Evolutionary conservation across 1,284 basidiomycete species (phyloP).

Genomic region (Moesziomyces sp.): DNA sequence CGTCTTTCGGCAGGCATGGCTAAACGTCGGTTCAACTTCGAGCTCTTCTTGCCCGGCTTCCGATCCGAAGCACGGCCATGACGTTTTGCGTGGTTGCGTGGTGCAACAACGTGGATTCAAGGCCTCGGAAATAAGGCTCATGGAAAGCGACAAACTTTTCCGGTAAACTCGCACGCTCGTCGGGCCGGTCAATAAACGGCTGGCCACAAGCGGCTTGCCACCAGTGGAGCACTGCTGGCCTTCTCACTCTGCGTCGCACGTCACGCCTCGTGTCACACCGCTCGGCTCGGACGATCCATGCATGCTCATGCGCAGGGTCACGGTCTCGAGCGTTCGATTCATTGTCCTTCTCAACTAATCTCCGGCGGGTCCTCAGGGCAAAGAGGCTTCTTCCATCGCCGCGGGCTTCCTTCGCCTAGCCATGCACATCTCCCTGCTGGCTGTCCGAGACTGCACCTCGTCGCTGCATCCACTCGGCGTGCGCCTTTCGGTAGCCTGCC

Average conservation of each 20-base stretch:
- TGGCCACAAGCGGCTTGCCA: neutral
- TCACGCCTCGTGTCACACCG: conserved; percentile 17
- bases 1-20: neutral
- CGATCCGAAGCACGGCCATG: neutral
- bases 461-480: conserved; percentile 23
- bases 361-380: neutral
- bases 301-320: conserved; percentile 4
- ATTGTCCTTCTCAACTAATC: neutral
- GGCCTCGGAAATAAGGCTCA: neutral
- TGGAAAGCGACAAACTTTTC: too few species aligned
- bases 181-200: too few species aligned
- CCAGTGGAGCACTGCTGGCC: too few species aligned
- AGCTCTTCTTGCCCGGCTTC: neutral
- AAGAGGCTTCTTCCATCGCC: too few species aligned
- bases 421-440: neutral
- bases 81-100: neutral
- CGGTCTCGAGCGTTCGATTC: neutral
- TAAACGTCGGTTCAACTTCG: neutral
- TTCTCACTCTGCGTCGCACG: neutral
- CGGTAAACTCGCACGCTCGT: too few species aligned
- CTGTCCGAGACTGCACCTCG: conserved; percentile 1
- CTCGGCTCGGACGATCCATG: neutral
- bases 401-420: neutral
- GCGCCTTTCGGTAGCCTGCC: conserved; percentile 31
- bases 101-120: too few species aligned